Evolutionary conservation across 2,329 filamentous ascomycete genomes (phyloP), one percentile per base, ranked within the genome.

Genomic region (Exophiala lecanii-corni): DNA sequence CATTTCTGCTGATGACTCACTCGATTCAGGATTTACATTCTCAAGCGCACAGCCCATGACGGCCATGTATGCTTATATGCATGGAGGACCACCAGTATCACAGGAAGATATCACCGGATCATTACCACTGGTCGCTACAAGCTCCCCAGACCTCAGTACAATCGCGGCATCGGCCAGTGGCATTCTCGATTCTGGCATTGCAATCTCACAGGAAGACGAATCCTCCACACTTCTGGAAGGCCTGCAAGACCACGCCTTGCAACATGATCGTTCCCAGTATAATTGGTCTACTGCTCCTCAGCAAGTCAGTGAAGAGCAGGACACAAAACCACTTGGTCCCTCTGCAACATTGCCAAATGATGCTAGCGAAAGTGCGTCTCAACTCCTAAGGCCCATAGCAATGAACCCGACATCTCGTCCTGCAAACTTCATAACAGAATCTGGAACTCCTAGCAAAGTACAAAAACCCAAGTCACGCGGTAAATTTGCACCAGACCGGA

Each of bases 401-500:
- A 68, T 68, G 58, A 66, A 68, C 41, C 62, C 65, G 2, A 62
- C 62, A 33, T 58, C 59, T 3, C 65, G 63, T 38, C 35, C 36
- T 21, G 33, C 26, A 9, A 37, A 34, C 16, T 19, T 49, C 32
- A 30, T 39, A 19, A 30, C 44, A 3, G 62, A 65, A 41, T 64
- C 63, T 51, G 63, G 64, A 3, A 62, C 64, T 35, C 58, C 61
- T 9, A 63, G 60, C 23, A 67, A 68, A 50, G 60, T 62, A 57
- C 55, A 70, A 50, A 61, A 76, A 50, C 59, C 57, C 15, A 67
- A 77, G 51, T 70, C 73, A 4, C 69, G 78, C 32, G 73, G 73
- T 3, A 67, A 72, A n/a, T 81, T 81, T 54, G 69, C 71, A 20
- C 74, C 76, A 32, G 66, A 68, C 16, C 65, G 77, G 45, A 70